A percentile compares a stretch with the other conserved stretches of the same genome.
These are phyloP conservation scores for Gastroboletus turbinatus DNA, from an alignment of 1,284 basidiomycete species.

Conservation along the genomic window DNA sequence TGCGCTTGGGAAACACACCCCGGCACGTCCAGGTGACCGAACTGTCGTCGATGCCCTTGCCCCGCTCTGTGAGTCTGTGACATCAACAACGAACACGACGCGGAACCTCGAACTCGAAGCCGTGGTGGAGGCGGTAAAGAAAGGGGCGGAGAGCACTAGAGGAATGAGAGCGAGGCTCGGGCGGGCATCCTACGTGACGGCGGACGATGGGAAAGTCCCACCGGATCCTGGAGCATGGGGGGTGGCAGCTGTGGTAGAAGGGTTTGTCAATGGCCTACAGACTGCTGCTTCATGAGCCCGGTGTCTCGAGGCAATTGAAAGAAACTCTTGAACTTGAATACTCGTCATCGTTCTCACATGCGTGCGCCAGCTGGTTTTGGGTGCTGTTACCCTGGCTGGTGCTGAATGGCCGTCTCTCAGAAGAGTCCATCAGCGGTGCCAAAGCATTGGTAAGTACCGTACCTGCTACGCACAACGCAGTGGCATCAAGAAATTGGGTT, in stretches of 20 bases:
- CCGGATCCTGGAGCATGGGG: constrained; percentile 60
- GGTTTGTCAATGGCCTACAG: constrained; percentile 22
- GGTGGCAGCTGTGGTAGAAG: constrained; percentile 41
- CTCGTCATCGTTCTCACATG: not conserved
- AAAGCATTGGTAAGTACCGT: too few species aligned
- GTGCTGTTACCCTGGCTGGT: not conserved
- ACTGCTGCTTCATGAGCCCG: too few species aligned
- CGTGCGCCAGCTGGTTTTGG: not conserved
- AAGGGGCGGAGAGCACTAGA: constrained; percentile 48
- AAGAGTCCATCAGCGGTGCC: too few species aligned
- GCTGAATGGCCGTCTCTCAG: too few species aligned
- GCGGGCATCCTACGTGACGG: constrained; percentile 42
- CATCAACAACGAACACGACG: not conserved
- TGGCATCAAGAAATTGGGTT: too few species aligned
- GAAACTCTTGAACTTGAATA: not conserved
- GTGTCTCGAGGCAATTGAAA: not conserved
- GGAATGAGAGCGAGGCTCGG: constrained; percentile 39
- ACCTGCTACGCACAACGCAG: too few species aligned
- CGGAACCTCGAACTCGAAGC: not conserved
- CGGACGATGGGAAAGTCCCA: constrained; percentile 19
- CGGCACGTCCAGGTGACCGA: constrained; percentile 52
- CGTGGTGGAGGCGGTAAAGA: constrained; percentile 39
- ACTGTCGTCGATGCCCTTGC: constrained; percentile 53
- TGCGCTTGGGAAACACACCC: constrained; percentile 45
- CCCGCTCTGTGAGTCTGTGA: constrained; percentile 41